Base-by-base conservation (phyloP, 495 filamentous ascomycete species). In the Collariella sp. region DNA sequence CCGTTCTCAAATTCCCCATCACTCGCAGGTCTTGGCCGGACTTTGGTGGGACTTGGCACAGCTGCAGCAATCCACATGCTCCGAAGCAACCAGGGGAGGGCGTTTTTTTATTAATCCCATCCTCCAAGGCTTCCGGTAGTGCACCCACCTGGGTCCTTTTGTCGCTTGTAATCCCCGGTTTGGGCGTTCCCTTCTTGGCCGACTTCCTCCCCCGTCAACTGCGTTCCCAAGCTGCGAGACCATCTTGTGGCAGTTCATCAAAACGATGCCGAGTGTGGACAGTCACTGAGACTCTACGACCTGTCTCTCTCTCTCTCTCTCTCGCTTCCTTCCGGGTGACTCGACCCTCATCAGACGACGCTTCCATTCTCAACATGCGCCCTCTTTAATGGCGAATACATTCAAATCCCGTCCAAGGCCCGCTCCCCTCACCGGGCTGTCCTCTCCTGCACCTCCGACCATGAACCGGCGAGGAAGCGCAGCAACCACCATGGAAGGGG, bases 401-500 rank as follows among this genome's bases (percentile, higher is more conserved):
- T 49, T 38, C 26, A 16, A 24, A 18, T 50, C 44, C 13, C 23
- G 43, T 16, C 34, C 46, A 18, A 42, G 43, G 38, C 48, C 46
- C 11, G 43, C 52, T 31, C 46, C 40, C 19, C n/a, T 52, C 12
- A 19, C 55, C 9, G 50, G 26, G 40, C 48, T 54, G 43, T 48
- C 42, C 10, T n/a, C 23, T 3, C 51, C 36, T 23, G 16, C 45
- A 24, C 43, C 54, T 46, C 49, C 60, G 49, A 57, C 60, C 46
- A 59, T 56, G 18, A 36, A 31, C 35, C 46, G 42, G 7, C 42
- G 29, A 45, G 20, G 41, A 44, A 43, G 50, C 34, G 20, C 33
- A 26, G 42, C 55, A 26, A 61, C 58, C 43, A 60, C 61, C 26
- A 81, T 82, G 78, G 79, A 82, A 61, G 79, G 77, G n/a, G 56